Conservation (phyloP, 176 grass and related monocot genomes). For the Aegilops longissima region DNA sequence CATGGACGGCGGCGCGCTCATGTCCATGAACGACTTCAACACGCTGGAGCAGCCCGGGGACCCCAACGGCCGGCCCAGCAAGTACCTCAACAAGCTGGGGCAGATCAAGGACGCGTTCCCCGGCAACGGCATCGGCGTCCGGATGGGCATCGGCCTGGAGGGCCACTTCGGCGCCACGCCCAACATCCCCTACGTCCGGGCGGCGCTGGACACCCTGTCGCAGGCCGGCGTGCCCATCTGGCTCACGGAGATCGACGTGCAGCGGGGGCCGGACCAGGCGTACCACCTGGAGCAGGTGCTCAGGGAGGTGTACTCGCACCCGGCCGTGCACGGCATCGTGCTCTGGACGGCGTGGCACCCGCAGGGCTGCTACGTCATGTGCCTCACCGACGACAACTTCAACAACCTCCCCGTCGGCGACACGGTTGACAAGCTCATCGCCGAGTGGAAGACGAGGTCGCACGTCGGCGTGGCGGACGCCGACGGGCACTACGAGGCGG, state of each 20-base stretch:
- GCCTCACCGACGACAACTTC: constrained; percentile 84
- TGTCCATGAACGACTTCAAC: constrained; percentile 92
- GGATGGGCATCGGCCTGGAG: constrained; percentile 78
- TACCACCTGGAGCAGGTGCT: constrained; percentile 69
- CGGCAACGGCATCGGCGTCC: constrained; percentile 27
- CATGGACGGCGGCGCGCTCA: constrained; percentile 45
- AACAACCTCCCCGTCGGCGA: constrained; percentile 65
- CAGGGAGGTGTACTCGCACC: constrained; percentile 87
- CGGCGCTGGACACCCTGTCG: constrained; percentile 70
- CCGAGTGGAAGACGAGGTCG: constrained; percentile 46
- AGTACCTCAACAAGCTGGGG: constrained; percentile 64
- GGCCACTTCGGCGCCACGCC: constrained; percentile 61
- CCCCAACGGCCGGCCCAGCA: constrained; percentile 27
- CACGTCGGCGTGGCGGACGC: constrained; percentile 35
- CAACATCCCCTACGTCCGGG: constrained; percentile 74
- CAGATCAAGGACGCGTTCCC: constrained; percentile 50
- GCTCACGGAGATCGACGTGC: constrained; percentile 86
- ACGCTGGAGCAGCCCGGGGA: constrained; percentile 71
- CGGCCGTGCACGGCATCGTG: constrained; percentile 82
- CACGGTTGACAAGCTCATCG: constrained; percentile 73
- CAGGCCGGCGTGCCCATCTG: constrained; percentile 66
- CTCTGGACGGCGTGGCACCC: constrained; percentile 77
- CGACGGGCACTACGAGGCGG: constrained; percentile 52
- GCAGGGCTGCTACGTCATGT: constrained; percentile 74
- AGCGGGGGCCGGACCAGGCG: constrained; percentile 33